A percentile compares a stretch with the other conserved stretches of the same genome.
Evolutionary conservation across 2,329 filamentous ascomycete genomes (phyloP).

Genomic region (Neodidymelliopsis sp.): DNA sequence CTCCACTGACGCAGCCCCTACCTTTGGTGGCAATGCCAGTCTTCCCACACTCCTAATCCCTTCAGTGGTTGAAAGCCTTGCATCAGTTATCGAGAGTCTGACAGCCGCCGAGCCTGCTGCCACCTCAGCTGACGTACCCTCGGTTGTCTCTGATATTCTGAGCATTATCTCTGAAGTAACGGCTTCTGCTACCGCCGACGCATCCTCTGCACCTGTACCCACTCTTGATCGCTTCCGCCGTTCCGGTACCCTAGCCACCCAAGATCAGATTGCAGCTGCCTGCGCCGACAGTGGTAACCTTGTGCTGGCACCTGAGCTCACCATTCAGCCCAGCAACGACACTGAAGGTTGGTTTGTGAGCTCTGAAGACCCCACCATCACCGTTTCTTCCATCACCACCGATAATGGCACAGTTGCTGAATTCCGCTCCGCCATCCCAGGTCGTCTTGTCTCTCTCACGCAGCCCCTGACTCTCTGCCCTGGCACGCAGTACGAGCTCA

Average conservation of each 20-base stretch:
- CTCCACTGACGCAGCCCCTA: background rate
- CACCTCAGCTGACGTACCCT: background rate
- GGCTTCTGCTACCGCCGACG: constrained; percentile 2
- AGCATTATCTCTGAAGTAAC: constrained; percentile 8
- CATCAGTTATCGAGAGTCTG: background rate
- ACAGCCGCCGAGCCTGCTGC: background rate
- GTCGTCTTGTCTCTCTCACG: constrained; percentile 25
- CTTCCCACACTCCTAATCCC: constrained; percentile 1
- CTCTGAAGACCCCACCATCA: constrained; percentile 25
- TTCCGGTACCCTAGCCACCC: constrained; percentile 30
- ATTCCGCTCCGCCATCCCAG: constrained; percentile 33
- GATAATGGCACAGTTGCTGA: constrained; percentile 27
- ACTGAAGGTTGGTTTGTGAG: constrained; percentile 33
- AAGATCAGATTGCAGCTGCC: constrained; percentile 34
- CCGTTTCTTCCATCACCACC: constrained; percentile 20
- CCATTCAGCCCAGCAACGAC: constrained; percentile 19
- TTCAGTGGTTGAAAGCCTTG: constrained; percentile 2
- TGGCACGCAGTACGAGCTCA: constrained; percentile 30
- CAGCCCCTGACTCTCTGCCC: constrained; percentile 42
- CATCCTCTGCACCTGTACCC: background rate
- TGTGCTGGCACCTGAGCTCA: constrained; percentile 38
- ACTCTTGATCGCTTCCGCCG: constrained; percentile 16
- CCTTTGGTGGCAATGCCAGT: background rate
- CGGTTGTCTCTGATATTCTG: constrained; percentile 5
- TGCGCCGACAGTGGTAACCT: constrained; percentile 35